Base-by-base conservation (phyloP, 805 yeast species). In the Wickerhamiella kurtzmanii region DNA sequence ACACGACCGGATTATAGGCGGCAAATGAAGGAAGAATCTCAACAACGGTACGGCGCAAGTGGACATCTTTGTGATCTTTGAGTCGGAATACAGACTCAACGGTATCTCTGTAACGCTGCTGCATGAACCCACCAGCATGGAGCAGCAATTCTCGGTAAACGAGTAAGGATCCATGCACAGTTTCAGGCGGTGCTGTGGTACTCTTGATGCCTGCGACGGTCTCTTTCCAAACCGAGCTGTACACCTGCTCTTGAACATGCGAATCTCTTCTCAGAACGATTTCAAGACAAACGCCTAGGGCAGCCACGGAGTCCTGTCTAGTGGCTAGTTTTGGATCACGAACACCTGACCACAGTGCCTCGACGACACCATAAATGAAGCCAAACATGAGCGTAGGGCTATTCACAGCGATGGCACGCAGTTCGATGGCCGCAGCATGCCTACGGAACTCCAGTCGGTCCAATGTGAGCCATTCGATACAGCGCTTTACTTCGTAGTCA, bases 391-490 rank as follows among this genome's bases (percentile, higher is more conserved):
- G 67, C 6, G 94, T 83, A 2, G 97, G 95, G 1, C 94, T 82
- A 58, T 84, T 83, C 47, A 76, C 76, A 0, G 96, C 95, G 50
- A 92, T 72, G 0, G 96, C 82, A 5, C 81, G 75, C 37, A 92
- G 75, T 38, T 86, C 79, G 45, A 89, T 69, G 1, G 96, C 95
- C 0, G 96, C 96, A 60, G 89, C 96, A 52, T 92, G 77, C 56
- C 94, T 75, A 32, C 59, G 54, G 41, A 75, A 74, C 56, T 86
- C 95, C 57, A 82, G 86, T 53, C 85, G 80, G 52, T 87, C 95
- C n/a, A 81, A 73, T 32, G 85, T 83, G 20, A 89, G 72, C 89
- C 96, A 82, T 63, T 92, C 98, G 44, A 89, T 71, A 37, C 95
- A 85, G 43, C 83, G 73, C 58, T 82, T 84, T 6, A 92, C 92